A percentile compares a stretch with the other conserved stretches of the same genome.
Conservation (phyloP, 2,329 filamentous ascomycete genomes). For the Pseudocercospora pini-densiflorae region DNA sequence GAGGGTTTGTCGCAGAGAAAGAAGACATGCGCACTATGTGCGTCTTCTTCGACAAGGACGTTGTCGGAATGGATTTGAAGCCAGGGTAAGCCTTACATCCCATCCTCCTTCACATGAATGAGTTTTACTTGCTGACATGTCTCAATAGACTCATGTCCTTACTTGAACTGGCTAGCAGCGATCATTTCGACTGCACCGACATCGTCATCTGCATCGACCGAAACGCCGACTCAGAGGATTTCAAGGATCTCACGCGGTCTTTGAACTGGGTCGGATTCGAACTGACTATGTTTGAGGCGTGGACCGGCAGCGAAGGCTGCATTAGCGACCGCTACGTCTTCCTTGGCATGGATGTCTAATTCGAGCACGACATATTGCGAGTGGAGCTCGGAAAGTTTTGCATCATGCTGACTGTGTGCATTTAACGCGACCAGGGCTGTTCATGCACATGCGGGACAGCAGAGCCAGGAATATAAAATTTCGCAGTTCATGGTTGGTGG, state of each 20-base stretch:
- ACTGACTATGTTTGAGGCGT: slow-evolving; percentile 77
- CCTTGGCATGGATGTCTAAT: slow-evolving; percentile 82
- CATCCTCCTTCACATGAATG: slow-evolving; percentile 10
- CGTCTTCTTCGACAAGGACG: slow-evolving; percentile 80
- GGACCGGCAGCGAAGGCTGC: slow-evolving; percentile 63
- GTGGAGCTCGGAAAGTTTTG: background rate
- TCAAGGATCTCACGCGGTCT: slow-evolving; percentile 74
- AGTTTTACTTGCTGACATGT: slow-evolving; percentile 29
- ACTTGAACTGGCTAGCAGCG: slow-evolving; percentile 81
- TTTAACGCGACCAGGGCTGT: background rate
- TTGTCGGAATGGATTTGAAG: slow-evolving; percentile 79
- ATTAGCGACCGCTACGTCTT: slow-evolving; percentile 83
- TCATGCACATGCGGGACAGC: background rate
- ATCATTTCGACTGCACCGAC: slow-evolving; percentile 72
- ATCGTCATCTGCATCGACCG: slow-evolving; percentile 84
- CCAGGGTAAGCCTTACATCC: slow-evolving; percentile 68
- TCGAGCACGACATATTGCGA: slow-evolving; percentile 5
- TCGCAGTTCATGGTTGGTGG: slow-evolving; percentile 1
- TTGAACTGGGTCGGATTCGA: slow-evolving; percentile 94
- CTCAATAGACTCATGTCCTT: slow-evolving; percentile 76
- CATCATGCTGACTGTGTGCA: slow-evolving; percentile 8
- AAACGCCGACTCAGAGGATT: slow-evolving; percentile 64
- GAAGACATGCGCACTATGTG: slow-evolving; percentile 76
- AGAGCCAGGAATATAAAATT: background rate
- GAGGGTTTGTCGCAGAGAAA: slow-evolving; percentile 78